Base-by-base conservation (phyloP, 352 stramenopile species). In the Phytophthora pisi region DNA sequence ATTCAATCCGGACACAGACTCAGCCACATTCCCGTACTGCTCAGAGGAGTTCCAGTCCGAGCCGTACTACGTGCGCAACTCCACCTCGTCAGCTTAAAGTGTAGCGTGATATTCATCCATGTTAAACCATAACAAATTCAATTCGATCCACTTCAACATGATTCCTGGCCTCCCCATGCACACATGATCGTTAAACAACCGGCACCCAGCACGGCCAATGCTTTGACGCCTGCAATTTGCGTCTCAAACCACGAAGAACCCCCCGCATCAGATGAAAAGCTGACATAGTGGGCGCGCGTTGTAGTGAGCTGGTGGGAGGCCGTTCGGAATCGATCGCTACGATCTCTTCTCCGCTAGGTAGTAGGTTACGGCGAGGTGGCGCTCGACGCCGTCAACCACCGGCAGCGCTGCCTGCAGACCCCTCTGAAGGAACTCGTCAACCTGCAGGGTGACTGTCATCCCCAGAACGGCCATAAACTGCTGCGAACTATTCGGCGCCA, bases 1-100 rank as follows among this genome's bases (percentile, higher is more conserved):
- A 16, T 78, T 81, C 54, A 76, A 63, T 18, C 70, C 70, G 26
- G 70, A 76, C 42, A 51, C 55, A 13, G 63, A 67, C 58, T 51
- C 18, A 5, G 24, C 31, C 10, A 81, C 74, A 13, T 91, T 91
- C 64, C 78, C 76, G 28, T 91, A 86, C 66, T 91, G 82, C 67
- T 47, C 79, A 18, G 69, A 63, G 2, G 68, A 78, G 66, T 76
- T 74, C 59, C 75, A 88, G 63, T 62, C 64, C 15, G 62, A 78
- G 24, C 55, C 72, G 55, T 90, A 86, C 64, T 88, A 79, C 50
- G 68, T 79, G 47, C 46, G 64, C 11, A 76, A 70, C 64, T 43
- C 58, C 43, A 74, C 70, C 11, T 59, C 46, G 20, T 67, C 66
- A 5, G 45, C 40, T 36, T 73, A 57, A 42, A 28, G 13, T 46